Percentiles rank a stretch among this genome's conserved stretches.
phyloP scores from a whole-genome alignment of 2,329 filamentous ascomycete species.

The Trichoderma semiorbis region DNA sequence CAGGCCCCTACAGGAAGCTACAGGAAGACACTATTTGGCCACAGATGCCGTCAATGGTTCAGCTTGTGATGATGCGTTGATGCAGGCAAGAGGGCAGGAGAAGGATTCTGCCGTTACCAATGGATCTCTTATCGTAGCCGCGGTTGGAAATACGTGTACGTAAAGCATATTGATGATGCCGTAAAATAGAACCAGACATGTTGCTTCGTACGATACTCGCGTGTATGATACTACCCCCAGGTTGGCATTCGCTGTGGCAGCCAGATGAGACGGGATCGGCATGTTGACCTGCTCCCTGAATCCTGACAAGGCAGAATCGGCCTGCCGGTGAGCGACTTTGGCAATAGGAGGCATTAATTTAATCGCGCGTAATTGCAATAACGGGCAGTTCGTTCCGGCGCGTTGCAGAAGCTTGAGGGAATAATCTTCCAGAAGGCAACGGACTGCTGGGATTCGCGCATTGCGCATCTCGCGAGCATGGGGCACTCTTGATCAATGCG shows the following conservation, averaged over 20 bases:
- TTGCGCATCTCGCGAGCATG: neutral
- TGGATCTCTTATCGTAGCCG: neutral
- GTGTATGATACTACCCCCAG: neutral
- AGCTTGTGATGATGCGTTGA: neutral
- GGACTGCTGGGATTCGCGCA: neutral
- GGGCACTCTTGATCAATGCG: neutral
- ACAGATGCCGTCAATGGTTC: neutral
- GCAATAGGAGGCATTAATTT: neutral
- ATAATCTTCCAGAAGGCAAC: neutral
- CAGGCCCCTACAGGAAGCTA: neutral
- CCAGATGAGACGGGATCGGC: neutral
- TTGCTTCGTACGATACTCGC: neutral
- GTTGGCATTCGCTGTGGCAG: neutral
- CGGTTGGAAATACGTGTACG: neutral
- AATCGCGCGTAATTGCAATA: neutral
- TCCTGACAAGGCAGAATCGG: constrained; percentile 3
- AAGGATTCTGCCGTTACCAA: neutral
- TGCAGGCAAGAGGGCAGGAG: neutral
- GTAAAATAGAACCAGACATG: neutral
- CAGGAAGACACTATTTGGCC: neutral
- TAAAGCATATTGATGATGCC: neutral
- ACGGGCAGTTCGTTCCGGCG: neutral
- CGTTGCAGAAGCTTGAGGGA: neutral
- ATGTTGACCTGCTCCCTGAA: neutral
- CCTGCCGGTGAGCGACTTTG: neutral